These are phyloP conservation scores for Volutella citrinella DNA, from an alignment of 2,329 filamentous ascomycete species.

Conservation along the genomic window DNA sequence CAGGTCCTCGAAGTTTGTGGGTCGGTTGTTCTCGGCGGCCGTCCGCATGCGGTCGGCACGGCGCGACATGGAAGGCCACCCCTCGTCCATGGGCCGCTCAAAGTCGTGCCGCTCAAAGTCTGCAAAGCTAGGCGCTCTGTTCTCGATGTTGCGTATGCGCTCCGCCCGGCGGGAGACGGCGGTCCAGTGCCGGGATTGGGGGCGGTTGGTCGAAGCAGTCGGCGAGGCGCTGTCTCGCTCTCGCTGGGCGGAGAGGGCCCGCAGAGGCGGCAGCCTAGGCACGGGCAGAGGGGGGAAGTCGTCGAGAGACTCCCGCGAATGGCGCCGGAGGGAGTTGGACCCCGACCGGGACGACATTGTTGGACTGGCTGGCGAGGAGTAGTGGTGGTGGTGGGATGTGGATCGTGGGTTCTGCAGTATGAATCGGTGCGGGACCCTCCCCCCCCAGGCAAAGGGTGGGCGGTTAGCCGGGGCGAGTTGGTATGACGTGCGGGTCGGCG, in stretches of 20 bases:
- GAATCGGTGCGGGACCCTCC: too few species aligned
- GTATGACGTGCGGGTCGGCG: too few species aligned
- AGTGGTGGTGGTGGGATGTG: conserved; percentile 18
- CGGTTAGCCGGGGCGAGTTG: too few species aligned
- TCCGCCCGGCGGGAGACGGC: conserved; percentile 32
- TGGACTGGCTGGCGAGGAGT: too few species aligned
- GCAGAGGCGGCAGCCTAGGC: conserved; percentile 30
- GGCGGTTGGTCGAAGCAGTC: conserved; percentile 13
- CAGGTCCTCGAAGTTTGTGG: conserved; percentile 34
- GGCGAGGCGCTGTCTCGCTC: conserved; percentile 24
- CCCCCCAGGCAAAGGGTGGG: too few species aligned
- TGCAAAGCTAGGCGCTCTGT: conserved; percentile 21
- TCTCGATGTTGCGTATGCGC: conserved; percentile 34
- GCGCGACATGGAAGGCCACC: conserved; percentile 23
- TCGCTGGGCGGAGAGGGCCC: conserved; percentile 28
- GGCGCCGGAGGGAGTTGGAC: conserved; percentile 28
- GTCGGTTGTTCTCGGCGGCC: conserved; percentile 18
- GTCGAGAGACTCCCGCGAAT: conserved; percentile 27
- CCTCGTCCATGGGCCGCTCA: conserved; percentile 25
- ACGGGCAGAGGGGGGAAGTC: conserved; percentile 32
- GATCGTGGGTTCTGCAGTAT: too few species aligned
- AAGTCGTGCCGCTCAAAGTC: conserved; percentile 25
- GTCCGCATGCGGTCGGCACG: conserved; percentile 23
- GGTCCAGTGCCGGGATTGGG: conserved; percentile 25
- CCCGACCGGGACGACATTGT: conserved; percentile 33